Evolutionary conservation across 129 eudicot genomes (phyloP).

Genomic region (Glebionis coronaria): DNA sequence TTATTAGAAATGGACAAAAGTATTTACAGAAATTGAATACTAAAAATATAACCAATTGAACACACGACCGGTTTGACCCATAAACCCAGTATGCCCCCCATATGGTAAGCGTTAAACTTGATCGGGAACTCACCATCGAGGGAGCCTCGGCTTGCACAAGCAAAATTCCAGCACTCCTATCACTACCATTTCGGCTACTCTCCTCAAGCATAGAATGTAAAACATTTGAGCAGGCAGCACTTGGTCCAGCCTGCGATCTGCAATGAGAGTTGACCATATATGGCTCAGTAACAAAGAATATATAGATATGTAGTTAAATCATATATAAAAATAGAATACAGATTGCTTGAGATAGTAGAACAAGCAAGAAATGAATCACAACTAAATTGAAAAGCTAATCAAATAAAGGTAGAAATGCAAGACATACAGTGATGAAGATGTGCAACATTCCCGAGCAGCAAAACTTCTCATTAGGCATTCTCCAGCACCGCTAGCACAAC

Average conservation of each 20-base stretch:
- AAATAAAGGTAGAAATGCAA: constrained; percentile 5
- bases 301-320: background rate
- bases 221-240: constrained; percentile 64
- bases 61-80: no score
- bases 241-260: constrained; percentile 86
- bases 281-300: background rate
- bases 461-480: constrained; percentile 82
- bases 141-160: constrained; percentile 84
- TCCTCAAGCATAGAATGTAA: constrained; percentile 40
- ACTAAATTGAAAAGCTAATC: background rate
- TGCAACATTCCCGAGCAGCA: constrained; percentile 84
- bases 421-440: constrained; percentile 68
- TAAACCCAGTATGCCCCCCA: no score
- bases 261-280: constrained; percentile 20
- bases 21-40: no score
- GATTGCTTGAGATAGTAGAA: background rate
- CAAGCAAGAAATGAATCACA: constrained; percentile 8
- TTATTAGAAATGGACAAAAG: background rate
- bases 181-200: constrained; percentile 34
- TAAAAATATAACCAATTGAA: no score
- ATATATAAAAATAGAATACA: background rate
- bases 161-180: constrained; percentile 76
- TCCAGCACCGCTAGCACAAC: constrained; percentile 97
- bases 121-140: constrained; percentile 34
- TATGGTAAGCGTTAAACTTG: background rate